These are phyloP conservation scores for Bonia amplexicaulis DNA, from an alignment of 176 grass and related monocot genomes.

Conservation along the genomic window DNA sequence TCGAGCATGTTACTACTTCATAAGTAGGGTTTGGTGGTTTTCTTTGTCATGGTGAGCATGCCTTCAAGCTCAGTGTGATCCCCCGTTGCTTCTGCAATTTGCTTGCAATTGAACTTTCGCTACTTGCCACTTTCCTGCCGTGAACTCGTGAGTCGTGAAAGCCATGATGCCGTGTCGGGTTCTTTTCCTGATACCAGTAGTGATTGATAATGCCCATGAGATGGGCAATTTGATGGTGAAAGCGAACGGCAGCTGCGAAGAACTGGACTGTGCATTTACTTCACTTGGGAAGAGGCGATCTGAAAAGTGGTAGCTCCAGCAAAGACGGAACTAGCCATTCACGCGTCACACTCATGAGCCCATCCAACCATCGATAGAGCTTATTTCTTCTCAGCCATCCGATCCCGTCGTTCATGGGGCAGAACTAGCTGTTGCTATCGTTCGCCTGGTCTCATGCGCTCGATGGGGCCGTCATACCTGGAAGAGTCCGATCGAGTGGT, in stretches of 20 bases:
- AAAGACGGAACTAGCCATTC: neutral
- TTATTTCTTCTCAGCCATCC: neutral
- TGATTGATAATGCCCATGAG: neutral
- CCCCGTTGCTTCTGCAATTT: neutral
- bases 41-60: neutral
- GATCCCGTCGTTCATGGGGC: neutral
- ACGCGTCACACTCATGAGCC: neutral
- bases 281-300: neutral
- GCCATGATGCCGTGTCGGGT: neutral
- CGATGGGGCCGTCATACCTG: neutral
- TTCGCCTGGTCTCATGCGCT: neutral
- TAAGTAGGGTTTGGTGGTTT: neutral
- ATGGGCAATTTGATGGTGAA: neutral
- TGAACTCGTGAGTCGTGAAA: neutral
- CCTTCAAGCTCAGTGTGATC: neutral
- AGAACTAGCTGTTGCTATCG: neutral
- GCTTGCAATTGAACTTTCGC: neutral
- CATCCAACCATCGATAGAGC: neutral
- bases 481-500: constrained; percentile 5
- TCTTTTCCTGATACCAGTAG: constrained; percentile 5
- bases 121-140: neutral
- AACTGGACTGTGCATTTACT: neutral
- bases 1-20: neutral
- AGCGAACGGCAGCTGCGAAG: neutral
- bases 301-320: neutral